phyloP scores from a whole-genome alignment of 176 grass and related monocot genomes.

The Raddia guianensis region DNA sequence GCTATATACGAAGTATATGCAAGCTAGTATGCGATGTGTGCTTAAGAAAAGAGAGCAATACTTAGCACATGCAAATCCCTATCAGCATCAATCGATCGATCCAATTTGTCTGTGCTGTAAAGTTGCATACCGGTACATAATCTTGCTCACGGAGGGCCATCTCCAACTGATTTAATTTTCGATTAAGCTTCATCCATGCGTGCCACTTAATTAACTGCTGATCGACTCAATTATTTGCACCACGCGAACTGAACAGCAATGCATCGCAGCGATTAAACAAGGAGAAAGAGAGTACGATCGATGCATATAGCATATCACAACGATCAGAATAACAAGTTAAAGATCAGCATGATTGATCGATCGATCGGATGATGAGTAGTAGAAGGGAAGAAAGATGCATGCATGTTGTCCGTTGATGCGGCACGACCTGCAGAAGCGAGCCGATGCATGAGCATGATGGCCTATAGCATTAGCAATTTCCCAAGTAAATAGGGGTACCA shows the following conservation, averaged over 20 bases:
- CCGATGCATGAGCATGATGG: slow-evolving; percentile 41
- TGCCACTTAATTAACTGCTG: too few species aligned
- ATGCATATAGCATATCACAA: too few species aligned
- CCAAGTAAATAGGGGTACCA: too few species aligned
- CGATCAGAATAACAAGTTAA: background rate
- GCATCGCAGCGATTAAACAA: background rate
- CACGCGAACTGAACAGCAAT: background rate
- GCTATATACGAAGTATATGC: background rate
- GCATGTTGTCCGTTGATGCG: too few species aligned
- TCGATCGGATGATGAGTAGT: background rate
- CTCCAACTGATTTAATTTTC: background rate
- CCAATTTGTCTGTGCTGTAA: slow-evolving; percentile 24
- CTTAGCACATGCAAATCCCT: slow-evolving; percentile 11
- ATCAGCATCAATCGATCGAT: background rate
- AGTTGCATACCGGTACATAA: background rate
- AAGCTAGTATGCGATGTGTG: background rate
- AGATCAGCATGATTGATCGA: background rate
- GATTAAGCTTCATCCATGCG: background rate
- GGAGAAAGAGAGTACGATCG: background rate
- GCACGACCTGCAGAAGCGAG: slow-evolving; percentile 10
- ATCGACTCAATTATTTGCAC: background rate
- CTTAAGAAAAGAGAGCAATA: background rate
- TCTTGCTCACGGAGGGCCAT: slow-evolving; percentile 5
- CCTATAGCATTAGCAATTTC: too few species aligned
- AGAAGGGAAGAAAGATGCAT: slow-evolving; percentile 16